A percentile compares a stretch with the other conserved stretches of the same genome.
These are phyloP conservation scores for Pancytospora philotis DNA, from an alignment of 371 early-diverging fungal genomes.

Conservation along the genomic window DNA sequence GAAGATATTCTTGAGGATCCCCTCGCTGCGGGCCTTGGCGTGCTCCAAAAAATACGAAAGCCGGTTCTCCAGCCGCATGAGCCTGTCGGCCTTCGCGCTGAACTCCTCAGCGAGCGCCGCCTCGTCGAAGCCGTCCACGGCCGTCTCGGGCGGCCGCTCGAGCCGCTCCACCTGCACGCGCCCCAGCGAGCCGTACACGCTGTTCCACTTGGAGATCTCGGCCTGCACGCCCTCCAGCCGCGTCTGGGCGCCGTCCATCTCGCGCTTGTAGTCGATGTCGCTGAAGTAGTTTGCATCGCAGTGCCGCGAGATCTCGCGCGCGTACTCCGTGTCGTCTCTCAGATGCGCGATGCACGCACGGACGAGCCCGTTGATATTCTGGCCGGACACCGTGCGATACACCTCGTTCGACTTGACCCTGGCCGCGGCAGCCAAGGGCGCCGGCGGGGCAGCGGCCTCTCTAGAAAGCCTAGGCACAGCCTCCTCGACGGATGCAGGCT, in stretches of 20 bases:
- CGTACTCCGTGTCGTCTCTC: slow-evolving; percentile 6
- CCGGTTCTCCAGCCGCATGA: slow-evolving; percentile 11
- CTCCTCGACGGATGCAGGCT: background rate
- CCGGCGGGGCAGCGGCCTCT: background rate
- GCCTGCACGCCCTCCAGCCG: background rate
- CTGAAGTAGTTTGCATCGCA: slow-evolving; percentile 12
- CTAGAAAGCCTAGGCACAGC: background rate
- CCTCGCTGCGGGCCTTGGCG: slow-evolving; percentile 17
- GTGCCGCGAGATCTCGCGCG: background rate
- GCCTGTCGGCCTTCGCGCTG: slow-evolving; percentile 14
- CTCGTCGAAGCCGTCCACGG: background rate
- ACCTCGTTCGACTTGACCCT: background rate
- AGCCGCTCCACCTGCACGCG: background rate
- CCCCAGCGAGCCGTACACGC: background rate
- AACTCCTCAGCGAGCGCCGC: slow-evolving; percentile 17
- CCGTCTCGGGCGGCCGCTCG: background rate
- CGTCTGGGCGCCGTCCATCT: slow-evolving; percentile 15
- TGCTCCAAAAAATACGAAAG: background rate
- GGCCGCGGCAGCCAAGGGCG: background rate
- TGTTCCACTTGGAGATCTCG: slow-evolving; percentile 25
- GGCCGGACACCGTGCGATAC: background rate
- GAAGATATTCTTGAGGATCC: slow-evolving; percentile 23
- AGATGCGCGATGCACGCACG: slow-evolving; percentile 4
- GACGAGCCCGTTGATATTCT: slow-evolving; percentile 10
- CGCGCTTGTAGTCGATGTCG: slow-evolving; percentile 23